phyloP scores from a whole-genome alignment of 1,139 yeast genomes.

The Blastobotrys petasosporus region DNA sequence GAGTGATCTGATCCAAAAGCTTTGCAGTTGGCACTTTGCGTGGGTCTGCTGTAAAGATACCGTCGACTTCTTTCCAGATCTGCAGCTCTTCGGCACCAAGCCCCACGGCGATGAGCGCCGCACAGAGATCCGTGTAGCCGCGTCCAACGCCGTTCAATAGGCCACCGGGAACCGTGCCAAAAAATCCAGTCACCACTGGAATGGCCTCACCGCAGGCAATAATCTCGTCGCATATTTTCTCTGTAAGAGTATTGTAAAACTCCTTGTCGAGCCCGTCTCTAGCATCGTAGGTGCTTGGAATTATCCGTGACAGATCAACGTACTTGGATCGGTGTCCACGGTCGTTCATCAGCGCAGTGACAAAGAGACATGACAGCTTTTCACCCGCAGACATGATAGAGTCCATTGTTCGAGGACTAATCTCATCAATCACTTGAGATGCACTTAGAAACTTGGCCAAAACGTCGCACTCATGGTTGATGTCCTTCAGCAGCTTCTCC shows the following conservation, averaged over 20 bases:
- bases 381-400: constrained; percentile 92
- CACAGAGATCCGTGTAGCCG: constrained; percentile 96
- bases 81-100: constrained; percentile 87
- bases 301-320: constrained; percentile 69
- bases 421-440: constrained; percentile 85
- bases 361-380: constrained; percentile 80
- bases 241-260: constrained; percentile 59
- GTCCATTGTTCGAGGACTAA: constrained; percentile 82
- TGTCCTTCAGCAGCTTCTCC: constrained; percentile 47
- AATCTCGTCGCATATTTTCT: constrained; percentile 53
- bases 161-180: constrained; percentile 94
- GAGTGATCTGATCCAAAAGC: constrained; percentile 79
- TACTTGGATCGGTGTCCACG: constrained; percentile 70
- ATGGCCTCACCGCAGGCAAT: constrained; percentile 43
- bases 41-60: constrained; percentile 97
- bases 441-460: constrained; percentile 74
- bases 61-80: constrained; percentile 98
- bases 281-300: constrained; percentile 35
- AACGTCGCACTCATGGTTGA: constrained; percentile 58
- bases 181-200: constrained; percentile 93
- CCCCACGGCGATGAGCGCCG: constrained; percentile 94
- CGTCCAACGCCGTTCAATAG: constrained; percentile 87
- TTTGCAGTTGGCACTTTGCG: constrained; percentile 90
- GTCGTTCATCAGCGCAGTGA: constrained; percentile 79
- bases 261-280: constrained; percentile 44